Percentiles rank a stretch among this genome's conserved stretches.
Conservation (phyloP, 1,139 yeast genomes). For the Wickerhamomyces sp. region DNA sequence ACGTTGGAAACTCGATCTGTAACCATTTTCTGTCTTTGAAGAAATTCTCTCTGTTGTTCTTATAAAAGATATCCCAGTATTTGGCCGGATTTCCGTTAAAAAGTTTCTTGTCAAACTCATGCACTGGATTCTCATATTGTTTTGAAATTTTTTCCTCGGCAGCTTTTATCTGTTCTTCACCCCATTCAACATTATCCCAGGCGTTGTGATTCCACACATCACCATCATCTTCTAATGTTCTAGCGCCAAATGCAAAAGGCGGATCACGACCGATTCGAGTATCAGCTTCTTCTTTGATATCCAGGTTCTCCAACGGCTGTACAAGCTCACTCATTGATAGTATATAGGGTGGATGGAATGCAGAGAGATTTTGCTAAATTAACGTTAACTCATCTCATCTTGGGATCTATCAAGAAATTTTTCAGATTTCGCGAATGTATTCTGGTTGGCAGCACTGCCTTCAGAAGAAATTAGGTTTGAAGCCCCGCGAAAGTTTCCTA, state of each 20-base stretch:
- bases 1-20: conserved; percentile 84
- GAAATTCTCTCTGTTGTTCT: conserved; percentile 85
- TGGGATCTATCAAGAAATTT: too few relatives aligned
- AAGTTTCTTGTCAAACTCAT: conserved; percentile 73
- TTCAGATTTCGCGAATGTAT: too few relatives aligned
- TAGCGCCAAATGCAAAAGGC: conserved; percentile 90
- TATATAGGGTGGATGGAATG: too few relatives aligned
- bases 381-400: too few relatives aligned
- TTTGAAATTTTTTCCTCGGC: conserved; percentile 71
- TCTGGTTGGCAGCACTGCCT: too few relatives aligned
- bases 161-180: conserved; percentile 74
- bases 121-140: conserved; percentile 80
- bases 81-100: conserved; percentile 86
- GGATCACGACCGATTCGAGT: conserved; percentile 73
- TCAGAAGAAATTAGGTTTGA: too few relatives aligned
- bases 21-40: conserved; percentile 97
- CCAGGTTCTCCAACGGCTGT: neutral
- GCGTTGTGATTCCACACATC: conserved; percentile 94
- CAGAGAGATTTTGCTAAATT: too few relatives aligned
- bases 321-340: neutral
- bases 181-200: conserved; percentile 99
- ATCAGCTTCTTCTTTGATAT: conserved; percentile 15
- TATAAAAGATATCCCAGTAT: conserved; percentile 93
- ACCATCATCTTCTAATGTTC: conserved; percentile 63
- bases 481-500: too few relatives aligned